Base-by-base conservation (phyloP, 192 early-diverging fungal genomes). In the Jimgerdemannia lactiflua region DNA sequence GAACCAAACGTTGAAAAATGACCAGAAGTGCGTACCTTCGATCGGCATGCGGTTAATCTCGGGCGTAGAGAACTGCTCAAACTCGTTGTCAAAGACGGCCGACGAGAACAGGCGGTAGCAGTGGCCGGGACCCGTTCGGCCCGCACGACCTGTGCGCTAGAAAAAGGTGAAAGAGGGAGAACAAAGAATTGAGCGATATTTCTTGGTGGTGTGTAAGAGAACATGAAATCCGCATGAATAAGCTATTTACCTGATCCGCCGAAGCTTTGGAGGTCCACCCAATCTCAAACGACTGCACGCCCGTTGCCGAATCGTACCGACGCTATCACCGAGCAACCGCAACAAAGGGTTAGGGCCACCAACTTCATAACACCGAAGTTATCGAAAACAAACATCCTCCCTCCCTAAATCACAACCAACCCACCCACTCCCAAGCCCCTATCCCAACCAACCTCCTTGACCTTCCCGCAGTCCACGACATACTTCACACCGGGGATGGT, bases 401-500 rank as follows among this genome's bases (percentile, higher is more conserved):
- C 29, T 29, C 29, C 29, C 29, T 29, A 29, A 29, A 29, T 29
- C 29, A 29, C 29, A 29, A 29, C 29, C 29, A 29, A 29, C 29
- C 29, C 29, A 29, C 29, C 29, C 29, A 29, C 29, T 29, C 29
- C 29, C 29, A 29, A 29, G 49, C 14, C 14, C 49, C 49, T 59
- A 10, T 59, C 49, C 6, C 49, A 59, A 59, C 6, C 49, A 59
- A 59, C 77, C 74, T 95, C 94, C 77, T 99, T 99, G 17, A 91
- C 94, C 75, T 98, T 97, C 19, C 97, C 98, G 18, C 92, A 89
- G 81, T 99, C 98, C 4, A 99, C 93, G 4, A 99, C 98, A 77
- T 98, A 98, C 19, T 91, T 89, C 72, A 99, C 94, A 41, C 93
- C 93, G 7, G 98, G 97, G 54, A 99, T 98, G 3, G 98, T 99